Percentiles rank a stretch among this genome's conserved stretches.
phyloP scores from a whole-genome alignment of 352 stramenopile species.

The Pythium dissimile region DNA sequence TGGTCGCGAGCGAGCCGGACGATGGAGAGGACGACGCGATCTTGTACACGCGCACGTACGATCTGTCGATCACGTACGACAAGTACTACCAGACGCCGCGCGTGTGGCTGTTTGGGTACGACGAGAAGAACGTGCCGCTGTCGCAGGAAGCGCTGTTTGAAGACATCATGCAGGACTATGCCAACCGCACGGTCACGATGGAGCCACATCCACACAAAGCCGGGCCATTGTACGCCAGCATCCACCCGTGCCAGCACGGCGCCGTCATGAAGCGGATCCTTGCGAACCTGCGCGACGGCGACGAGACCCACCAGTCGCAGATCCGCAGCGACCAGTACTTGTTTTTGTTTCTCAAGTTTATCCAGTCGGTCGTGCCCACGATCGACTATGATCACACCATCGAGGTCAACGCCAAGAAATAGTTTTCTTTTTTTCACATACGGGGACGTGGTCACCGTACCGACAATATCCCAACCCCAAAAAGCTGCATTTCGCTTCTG shows the following conservation, averaged over 20 bases:
- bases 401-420: slow-evolving; percentile 85
- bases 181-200: slow-evolving; percentile 98
- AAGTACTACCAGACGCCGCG: slow-evolving; percentile 99
- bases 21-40: slow-evolving; percentile 91
- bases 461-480: too few species aligned
- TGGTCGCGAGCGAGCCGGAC: slow-evolving; percentile 67
- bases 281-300: slow-evolving; percentile 85
- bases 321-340: slow-evolving; percentile 97
- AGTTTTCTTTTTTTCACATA: too few species aligned
- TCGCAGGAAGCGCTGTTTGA: slow-evolving; percentile 95
- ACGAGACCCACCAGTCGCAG: slow-evolving; percentile 30
- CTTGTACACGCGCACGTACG: slow-evolving; percentile 96
- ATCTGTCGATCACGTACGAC: slow-evolving; percentile 99
- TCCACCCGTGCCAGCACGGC: slow-evolving; percentile 98
- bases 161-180: slow-evolving; percentile 99
- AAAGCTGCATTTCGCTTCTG: too few species aligned
- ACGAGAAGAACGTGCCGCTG: slow-evolving; percentile 88
- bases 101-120: slow-evolving; percentile 97
- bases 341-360: slow-evolving; percentile 99
- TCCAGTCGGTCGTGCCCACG: slow-evolving; percentile 97
- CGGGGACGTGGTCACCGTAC: too few species aligned
- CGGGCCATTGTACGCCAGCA: slow-evolving; percentile 89
- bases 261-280: slow-evolving; percentile 99
- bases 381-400: slow-evolving; percentile 99
- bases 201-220: slow-evolving; percentile 95